Percentiles rank a stretch among this genome's conserved stretches.
phyloP scores from a whole-genome alignment of 768 basidiomycete species.

The Serendipita sp. region DNA sequence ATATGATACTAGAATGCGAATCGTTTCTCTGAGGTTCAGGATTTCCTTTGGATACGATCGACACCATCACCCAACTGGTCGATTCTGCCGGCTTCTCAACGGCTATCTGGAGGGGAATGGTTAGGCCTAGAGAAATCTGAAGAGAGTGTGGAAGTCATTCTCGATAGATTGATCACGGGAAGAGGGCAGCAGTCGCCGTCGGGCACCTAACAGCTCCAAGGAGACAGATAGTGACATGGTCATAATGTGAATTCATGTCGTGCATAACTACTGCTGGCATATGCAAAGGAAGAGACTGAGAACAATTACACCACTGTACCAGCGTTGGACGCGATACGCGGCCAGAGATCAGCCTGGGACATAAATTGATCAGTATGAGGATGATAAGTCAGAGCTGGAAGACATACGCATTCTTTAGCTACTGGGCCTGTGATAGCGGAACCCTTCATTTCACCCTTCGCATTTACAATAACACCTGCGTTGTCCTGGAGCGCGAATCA shows the following conservation, averaged over 20 bases:
- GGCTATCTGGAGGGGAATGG: background rate
- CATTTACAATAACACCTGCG: constrained; percentile 94
- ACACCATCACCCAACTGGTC: constrained; percentile 72
- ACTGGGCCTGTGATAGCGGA: constrained; percentile 93
- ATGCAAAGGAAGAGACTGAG: background rate
- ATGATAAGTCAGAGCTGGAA: background rate
- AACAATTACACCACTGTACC: constrained; percentile 80
- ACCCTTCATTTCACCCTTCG: constrained; percentile 99
- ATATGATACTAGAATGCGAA: constrained; percentile 13
- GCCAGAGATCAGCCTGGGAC: constrained; percentile 85
- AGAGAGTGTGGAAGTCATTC: too few relatives aligned
- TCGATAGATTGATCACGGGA: too few relatives aligned
- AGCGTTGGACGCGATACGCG: constrained; percentile 97
- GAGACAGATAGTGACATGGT: background rate
- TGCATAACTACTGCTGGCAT: background rate
- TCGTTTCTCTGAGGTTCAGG: constrained; percentile 40
- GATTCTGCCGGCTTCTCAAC: background rate
- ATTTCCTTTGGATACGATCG: constrained; percentile 69
- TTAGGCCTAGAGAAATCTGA: background rate
- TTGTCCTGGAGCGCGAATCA: constrained; percentile 44
- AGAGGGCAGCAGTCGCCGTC: too few relatives aligned
- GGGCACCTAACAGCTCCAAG: too few relatives aligned
- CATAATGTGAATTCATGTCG: background rate
- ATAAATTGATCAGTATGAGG: constrained; percentile 7
- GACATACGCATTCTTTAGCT: constrained; percentile 95